phyloP scores from a whole-genome alignment of 2,329 filamentous ascomycete genomes.

The Zymoseptoria pseudotritici region DNA sequence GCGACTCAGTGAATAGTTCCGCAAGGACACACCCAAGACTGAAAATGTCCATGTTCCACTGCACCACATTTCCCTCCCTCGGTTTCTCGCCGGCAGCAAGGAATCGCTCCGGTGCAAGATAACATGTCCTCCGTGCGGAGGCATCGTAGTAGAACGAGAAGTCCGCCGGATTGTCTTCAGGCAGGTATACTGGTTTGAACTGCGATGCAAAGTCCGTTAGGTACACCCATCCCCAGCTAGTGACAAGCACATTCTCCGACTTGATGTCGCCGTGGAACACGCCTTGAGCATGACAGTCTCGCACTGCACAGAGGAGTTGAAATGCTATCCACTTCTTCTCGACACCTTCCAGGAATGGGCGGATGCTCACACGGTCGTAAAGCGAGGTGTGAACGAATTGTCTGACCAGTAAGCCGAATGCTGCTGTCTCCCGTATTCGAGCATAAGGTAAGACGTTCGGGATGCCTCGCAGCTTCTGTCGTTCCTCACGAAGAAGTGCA shows the following conservation, averaged over 20 bases:
- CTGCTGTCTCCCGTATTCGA: slow-evolving; percentile 82
- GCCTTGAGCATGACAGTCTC: slow-evolving; percentile 82
- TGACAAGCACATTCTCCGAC: slow-evolving; percentile 92
- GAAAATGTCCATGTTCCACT: slow-evolving; percentile 98
- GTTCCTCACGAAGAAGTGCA: slow-evolving; percentile 73
- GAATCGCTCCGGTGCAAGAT: slow-evolving; percentile 90
- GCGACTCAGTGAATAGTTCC: slow-evolving; percentile 87
- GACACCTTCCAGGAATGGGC: slow-evolving; percentile 92
- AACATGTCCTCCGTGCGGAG: slow-evolving; percentile 84
- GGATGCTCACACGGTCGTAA: slow-evolving; percentile 92
- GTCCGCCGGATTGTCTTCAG: slow-evolving; percentile 92
- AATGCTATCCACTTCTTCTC: slow-evolving; percentile 99
- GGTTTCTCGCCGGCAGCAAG: slow-evolving; percentile 58
- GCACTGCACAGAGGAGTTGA: slow-evolving; percentile 82
- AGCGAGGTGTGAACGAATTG: slow-evolving; percentile 95
- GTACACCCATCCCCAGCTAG: slow-evolving; percentile 99
- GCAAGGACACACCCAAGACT: slow-evolving; percentile 95
- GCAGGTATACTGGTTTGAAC: slow-evolving; percentile 88
- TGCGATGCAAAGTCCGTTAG: slow-evolving; percentile 93
- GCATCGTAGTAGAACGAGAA: slow-evolving; percentile 98
- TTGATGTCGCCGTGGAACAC: slow-evolving; percentile 98
- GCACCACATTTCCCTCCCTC: slow-evolving; percentile 32
- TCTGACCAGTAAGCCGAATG: slow-evolving; percentile 84
- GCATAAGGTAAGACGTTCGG: slow-evolving; percentile 90
- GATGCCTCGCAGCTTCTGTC: slow-evolving; percentile 69